Evolutionary conservation across 1,284 basidiomycete species (phyloP).

Genomic region (Rhodofomes roseus): DNA sequence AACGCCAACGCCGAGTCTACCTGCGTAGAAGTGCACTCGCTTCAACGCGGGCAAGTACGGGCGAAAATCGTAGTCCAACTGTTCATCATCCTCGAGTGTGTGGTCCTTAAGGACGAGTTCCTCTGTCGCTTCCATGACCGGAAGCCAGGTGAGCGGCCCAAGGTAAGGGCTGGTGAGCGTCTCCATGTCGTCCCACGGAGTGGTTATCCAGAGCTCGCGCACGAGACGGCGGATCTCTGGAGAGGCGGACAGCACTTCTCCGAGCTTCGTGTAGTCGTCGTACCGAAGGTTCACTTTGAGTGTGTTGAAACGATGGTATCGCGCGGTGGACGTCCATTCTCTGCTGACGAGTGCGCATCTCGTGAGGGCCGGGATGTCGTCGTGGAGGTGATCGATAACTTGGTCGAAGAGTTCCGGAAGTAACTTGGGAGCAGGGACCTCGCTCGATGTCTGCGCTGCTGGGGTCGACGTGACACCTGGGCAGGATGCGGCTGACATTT

Average conservation of each 20-base stretch:
- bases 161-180: neutral
- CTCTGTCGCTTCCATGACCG: neutral
- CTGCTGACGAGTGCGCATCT: constrained; percentile 11
- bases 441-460: neutral
- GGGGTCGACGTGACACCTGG: neutral
- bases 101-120: neutral
- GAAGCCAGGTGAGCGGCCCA: neutral
- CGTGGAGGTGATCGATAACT: constrained; percentile 20
- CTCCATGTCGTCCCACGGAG: neutral
- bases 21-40: neutral
- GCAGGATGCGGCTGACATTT: neutral
- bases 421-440: neutral
- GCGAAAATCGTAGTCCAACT: neutral
- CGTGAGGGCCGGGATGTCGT: constrained; percentile 13
- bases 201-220: neutral
- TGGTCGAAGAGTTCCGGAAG: constrained; percentile 19
- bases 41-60: neutral
- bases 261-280: neutral
- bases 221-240: neutral
- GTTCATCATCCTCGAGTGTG: neutral
- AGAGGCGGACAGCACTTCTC: neutral
- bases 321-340: constrained; percentile 19
- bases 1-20: neutral
- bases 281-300: neutral
- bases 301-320: constrained; percentile 21